Evolutionary conservation across 106 monocot species (phyloP).

Genomic region (Agapanthus africanus): DNA sequence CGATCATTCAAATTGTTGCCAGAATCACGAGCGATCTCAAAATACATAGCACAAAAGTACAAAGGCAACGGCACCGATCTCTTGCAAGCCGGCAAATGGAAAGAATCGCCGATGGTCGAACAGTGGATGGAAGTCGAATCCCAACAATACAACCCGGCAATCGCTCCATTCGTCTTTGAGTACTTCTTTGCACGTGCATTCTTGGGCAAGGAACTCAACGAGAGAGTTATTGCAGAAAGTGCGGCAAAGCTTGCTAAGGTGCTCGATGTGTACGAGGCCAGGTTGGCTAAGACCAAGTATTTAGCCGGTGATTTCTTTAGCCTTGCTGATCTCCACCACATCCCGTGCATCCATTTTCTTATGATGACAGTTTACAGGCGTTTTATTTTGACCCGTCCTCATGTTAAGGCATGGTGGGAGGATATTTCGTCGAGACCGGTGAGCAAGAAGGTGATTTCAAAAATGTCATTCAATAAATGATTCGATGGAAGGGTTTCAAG

Average conservation of each 20-base stretch:
- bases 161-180: conserved; percentile 23
- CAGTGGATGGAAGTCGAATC: conserved; percentile 41
- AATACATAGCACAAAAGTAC: conserved; percentile 28
- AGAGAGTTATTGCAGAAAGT: conserved; percentile 16
- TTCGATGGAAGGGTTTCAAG: no score
- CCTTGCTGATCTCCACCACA: conserved; percentile 52
- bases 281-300: conserved; percentile 29
- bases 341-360: conserved; percentile 19
- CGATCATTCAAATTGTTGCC: neutral
- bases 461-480: no score
- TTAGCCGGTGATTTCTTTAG: conserved; percentile 45
- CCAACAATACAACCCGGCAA: conserved; percentile 26
- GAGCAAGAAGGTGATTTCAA: conserved; percentile 22
- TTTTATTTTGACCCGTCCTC: conserved; percentile 19
- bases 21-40: conserved; percentile 43
- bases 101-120: neutral
- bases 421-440: conserved; percentile 22
- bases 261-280: conserved; percentile 52
- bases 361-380: conserved; percentile 6
- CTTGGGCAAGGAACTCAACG: conserved; percentile 24
- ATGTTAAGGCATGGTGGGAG: conserved; percentile 48
- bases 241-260: conserved; percentile 45
- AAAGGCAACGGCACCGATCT: conserved; percentile 13
- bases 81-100: conserved; percentile 1
- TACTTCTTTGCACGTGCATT: conserved; percentile 20